These are phyloP conservation scores for Vitis hybrid DNA, from an alignment of 177 flowering plant species.

Conservation along the genomic window DNA sequence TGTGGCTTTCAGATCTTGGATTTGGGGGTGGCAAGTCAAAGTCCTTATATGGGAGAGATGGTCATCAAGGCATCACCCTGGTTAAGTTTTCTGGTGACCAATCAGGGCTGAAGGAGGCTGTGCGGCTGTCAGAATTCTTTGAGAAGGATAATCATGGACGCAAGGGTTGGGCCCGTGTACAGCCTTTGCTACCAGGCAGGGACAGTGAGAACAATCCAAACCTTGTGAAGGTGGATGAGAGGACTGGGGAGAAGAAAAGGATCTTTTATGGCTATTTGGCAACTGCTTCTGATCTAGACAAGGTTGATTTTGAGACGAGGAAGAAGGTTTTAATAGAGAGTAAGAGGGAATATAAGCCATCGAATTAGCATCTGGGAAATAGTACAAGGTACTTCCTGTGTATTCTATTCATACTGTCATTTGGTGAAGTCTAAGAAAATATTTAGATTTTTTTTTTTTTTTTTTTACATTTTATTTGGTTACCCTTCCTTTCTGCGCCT, in stretches of 20 bases:
- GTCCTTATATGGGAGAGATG: constrained; percentile 81
- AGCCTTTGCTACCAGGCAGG: constrained; percentile 42
- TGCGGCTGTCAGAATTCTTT: constrained; percentile 61
- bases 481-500: too few species aligned
- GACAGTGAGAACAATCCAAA: constrained; percentile 77
- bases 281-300: constrained; percentile 73
- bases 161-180: constrained; percentile 62
- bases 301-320: constrained; percentile 76
- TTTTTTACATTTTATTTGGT: not conserved
- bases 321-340: constrained; percentile 74
- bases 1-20: constrained; percentile 70
- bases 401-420: not conserved
- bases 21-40: constrained; percentile 77
- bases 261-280: constrained; percentile 81
- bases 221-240: constrained; percentile 69
- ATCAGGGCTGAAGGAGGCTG: constrained; percentile 74
- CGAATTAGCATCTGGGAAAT: constrained; percentile 17
- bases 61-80: constrained; percentile 75
- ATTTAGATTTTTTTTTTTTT: too few species aligned
- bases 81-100: constrained; percentile 69
- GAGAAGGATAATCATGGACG: constrained; percentile 86
- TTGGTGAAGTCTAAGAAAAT: not conserved
- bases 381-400: constrained; percentile 4
- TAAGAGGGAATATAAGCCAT: constrained; percentile 41
- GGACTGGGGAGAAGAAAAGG: constrained; percentile 68